A percentile compares a stretch with the other conserved stretches of the same genome.
These are phyloP conservation scores for Penicillium maclennaniae DNA, from an alignment of 495 filamentous ascomycete species.

Conservation along the genomic window DNA sequence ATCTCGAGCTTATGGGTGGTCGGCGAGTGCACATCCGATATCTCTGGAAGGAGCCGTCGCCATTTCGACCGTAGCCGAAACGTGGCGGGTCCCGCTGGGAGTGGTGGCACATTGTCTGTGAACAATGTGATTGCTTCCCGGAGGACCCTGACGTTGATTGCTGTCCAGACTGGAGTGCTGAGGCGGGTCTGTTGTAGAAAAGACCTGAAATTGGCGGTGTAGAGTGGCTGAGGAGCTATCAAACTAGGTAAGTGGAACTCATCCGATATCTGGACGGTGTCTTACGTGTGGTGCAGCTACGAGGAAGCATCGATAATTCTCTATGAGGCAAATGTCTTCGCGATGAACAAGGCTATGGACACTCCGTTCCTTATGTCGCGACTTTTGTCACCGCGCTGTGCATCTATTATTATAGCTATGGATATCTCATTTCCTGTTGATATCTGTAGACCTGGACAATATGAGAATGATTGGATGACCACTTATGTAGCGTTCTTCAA, in stretches of 20 bases:
- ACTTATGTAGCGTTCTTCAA: background rate
- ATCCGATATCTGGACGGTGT: background rate
- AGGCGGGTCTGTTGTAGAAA: background rate
- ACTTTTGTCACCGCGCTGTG: constrained; percentile 5
- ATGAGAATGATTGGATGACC: background rate
- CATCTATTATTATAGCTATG: constrained; percentile 7
- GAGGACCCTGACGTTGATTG: constrained; percentile 1
- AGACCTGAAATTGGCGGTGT: constrained; percentile 1
- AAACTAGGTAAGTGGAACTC: constrained; percentile 11
- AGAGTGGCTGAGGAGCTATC: constrained; percentile 17
- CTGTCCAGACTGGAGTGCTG: background rate
- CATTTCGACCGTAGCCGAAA: constrained; percentile 8
- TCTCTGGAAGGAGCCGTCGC: constrained; percentile 4
- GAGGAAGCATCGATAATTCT: constrained; percentile 13
- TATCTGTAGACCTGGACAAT: background rate
- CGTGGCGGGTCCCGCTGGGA: constrained; percentile 6
- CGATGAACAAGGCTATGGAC: background rate
- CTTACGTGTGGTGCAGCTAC: constrained; percentile 9
- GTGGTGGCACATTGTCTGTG: constrained; percentile 17
- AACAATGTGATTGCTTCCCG: background rate
- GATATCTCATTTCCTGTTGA: constrained; percentile 6
- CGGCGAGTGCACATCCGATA: constrained; percentile 15
- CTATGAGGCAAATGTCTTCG: constrained; percentile 17
- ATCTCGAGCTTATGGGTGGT: constrained; percentile 17
- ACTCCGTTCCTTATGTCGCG: constrained; percentile 10